These are phyloP conservation scores for Cryphonectria naterciae DNA, from an alignment of 2,329 filamentous ascomycete genomes.

Conservation along the genomic window DNA sequence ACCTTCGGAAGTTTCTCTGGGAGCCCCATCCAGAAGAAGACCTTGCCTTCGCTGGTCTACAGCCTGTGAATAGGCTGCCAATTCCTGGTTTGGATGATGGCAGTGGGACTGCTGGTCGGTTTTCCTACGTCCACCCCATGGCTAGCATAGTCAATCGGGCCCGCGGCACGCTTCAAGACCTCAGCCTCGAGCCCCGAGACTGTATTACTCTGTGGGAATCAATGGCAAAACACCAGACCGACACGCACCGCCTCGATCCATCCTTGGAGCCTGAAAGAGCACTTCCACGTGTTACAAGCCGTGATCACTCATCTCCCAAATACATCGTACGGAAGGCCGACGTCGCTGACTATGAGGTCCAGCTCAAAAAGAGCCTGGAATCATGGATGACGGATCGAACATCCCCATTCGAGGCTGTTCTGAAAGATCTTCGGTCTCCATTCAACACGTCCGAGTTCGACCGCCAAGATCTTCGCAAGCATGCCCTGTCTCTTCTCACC, in stretches of 20 bases:
- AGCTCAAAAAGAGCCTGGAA: constrained; percentile 61
- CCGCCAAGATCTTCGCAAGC: constrained; percentile 16
- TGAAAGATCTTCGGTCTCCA: constrained; percentile 48
- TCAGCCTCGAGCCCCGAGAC: constrained; percentile 72
- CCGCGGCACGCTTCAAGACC: constrained; percentile 67
- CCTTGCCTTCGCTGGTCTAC: constrained; percentile 57
- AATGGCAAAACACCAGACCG: constrained; percentile 62
- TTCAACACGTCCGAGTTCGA: constrained; percentile 18
- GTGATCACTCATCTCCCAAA: background rate
- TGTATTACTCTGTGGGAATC: constrained; percentile 68
- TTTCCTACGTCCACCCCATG: constrained; percentile 36
- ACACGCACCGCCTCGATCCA: constrained; percentile 52
- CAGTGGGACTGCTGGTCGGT: constrained; percentile 53
- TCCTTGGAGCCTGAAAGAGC: constrained; percentile 53
- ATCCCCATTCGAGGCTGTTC: constrained; percentile 48
- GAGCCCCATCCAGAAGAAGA: constrained; percentile 52
- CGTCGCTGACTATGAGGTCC: constrained; percentile 66
- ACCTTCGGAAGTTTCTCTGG: constrained; percentile 76
- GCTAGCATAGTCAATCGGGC: constrained; percentile 40
- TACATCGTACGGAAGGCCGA: constrained; percentile 65
- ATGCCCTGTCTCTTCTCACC: constrained; percentile 19
- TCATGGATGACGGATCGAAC: constrained; percentile 61
- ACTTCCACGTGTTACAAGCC: constrained; percentile 42
- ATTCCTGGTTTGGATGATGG: constrained; percentile 51
- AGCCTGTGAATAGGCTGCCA: constrained; percentile 45